phyloP scores from a whole-genome alignment of 768 basidiomycete genomes.

The Exsudoporus frostii region DNA sequence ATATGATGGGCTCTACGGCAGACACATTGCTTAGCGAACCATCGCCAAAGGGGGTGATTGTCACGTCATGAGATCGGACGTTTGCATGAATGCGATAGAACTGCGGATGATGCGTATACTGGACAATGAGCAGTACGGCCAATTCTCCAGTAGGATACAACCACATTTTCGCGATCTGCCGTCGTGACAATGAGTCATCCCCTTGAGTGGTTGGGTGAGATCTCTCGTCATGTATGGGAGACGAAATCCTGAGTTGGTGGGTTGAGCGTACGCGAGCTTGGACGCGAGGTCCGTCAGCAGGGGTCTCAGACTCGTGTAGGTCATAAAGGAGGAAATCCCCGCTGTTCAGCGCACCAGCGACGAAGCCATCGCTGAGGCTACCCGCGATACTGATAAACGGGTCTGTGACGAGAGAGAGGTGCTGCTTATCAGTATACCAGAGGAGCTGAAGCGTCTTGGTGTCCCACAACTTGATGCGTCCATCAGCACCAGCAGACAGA shows the following conservation, averaged over 20 bases:
- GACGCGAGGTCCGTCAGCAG: conserved; percentile 9
- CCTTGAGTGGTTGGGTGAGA: background rate
- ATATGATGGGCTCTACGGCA: conserved; percentile 44
- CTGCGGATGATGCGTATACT: conserved; percentile 45
- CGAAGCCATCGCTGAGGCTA: conserved; percentile 38
- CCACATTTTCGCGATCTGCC: conserved; percentile 17
- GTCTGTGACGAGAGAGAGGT: conserved; percentile 40
- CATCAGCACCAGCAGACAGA: conserved; percentile 59
- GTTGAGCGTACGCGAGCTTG: conserved; percentile 9
- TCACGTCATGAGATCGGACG: conserved; percentile 23
- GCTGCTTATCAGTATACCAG: conserved; percentile 55
- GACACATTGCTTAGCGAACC: conserved; percentile 50
- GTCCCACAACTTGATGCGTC: conserved; percentile 74
- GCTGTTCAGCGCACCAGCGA: conserved; percentile 51
- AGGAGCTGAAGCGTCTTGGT: conserved; percentile 48
- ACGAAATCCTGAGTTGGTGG: conserved; percentile 36
- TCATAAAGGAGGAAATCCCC: conserved; percentile 60
- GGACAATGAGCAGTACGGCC: conserved; percentile 40
- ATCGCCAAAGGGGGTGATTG: conserved; percentile 49
- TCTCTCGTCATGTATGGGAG: conserved; percentile 27
- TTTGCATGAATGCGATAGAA: conserved; percentile 53
- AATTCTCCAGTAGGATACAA: conserved; percentile 8
- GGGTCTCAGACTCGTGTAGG: conserved; percentile 34
- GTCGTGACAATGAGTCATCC: background rate
- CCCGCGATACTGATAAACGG: conserved; percentile 50